Evolutionary conservation across 306 rosid genomes (phyloP), one percentile per base, ranked within the genome.

Genomic region (Vicia villosa): DNA sequence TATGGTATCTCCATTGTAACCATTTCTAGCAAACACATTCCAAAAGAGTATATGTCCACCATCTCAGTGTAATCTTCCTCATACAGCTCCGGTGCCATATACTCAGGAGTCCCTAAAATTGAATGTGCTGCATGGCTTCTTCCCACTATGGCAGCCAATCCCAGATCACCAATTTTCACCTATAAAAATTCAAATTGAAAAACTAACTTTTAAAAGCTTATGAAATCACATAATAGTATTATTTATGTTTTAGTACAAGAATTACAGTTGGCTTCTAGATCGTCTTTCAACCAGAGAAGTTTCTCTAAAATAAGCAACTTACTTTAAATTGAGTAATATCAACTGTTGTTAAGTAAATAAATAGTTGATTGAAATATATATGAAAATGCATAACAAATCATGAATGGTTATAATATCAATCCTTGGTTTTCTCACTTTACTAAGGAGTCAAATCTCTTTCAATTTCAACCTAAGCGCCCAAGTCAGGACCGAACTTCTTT

Each of bases 31-130:
- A 93, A 74, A 80, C 98, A 93, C 96, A 90, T 75, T 16, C 90
- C 97, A 22, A 93, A 93, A 6, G 98, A 93, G 85, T 93, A 93
- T 62, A 93, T 88, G 81, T 93, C 97, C 76, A 93, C 97, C 96
- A 93, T 86, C 80, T 93, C 98, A 13, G 96, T 93, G 82, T 93
- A 93, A 70, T 90, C 93, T 80, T 88, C 98, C 55, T 93, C 97
- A 1, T 90, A 90, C 60, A 93, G 85, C 89, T 93, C 97, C 0
- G 98, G 98, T 19, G 98, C 98, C 97, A 93, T 90, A 60, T 79
- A 93, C 75, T 93, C 98, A 0, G 97, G 97, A 28, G 98, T 93
- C 68, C 98, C 98, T 50, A 93, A 34, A 51, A 93, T 73, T 13
- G 97, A 86, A 81, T 93, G 97, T 10, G 97, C 98, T 15, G 82